Percentiles rank a stretch among this genome's conserved stretches.
Evolutionary conservation across 345 rosid species (phyloP).

Genomic region (Syzygium aqueum): DNA sequence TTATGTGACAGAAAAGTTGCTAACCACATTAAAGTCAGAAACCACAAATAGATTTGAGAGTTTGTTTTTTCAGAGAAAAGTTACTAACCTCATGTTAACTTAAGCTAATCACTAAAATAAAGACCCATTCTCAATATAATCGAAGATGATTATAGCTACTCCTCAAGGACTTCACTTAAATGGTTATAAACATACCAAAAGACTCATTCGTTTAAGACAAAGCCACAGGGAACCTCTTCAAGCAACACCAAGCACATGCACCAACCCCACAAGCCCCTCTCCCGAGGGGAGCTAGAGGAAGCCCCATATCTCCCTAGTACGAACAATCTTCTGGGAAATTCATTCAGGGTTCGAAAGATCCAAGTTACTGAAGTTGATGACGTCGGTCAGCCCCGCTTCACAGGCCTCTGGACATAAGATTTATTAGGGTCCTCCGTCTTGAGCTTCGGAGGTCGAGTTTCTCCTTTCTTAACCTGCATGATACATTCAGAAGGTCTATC

Average conservation of each 20-base stretch:
- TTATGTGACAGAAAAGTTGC: not conserved
- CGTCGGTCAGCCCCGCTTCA: constrained; percentile 52
- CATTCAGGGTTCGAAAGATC: not conserved
- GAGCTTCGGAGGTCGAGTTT: constrained; percentile 83
- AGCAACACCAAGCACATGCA: not conserved
- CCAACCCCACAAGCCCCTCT: not conserved
- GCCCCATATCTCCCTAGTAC: not conserved
- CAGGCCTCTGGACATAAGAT: constrained; percentile 92
- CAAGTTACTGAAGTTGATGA: not conserved
- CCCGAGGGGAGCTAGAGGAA: not conserved
- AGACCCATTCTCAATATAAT: not conserved
- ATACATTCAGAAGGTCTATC: not conserved
- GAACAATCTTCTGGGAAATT: not conserved
- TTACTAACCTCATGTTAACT: not conserved
- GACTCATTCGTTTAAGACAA: not conserved
- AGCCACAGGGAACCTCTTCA: not conserved
- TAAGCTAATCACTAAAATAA: not conserved
- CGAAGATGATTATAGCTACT: not conserved
- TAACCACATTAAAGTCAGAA: not conserved
- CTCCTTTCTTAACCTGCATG: constrained; percentile 83
- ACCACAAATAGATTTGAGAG: not conserved
- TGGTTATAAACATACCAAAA: not conserved
- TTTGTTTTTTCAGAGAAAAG: not conserved
- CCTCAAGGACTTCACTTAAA: not conserved
- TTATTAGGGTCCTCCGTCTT: constrained; percentile 99